Evolutionary conservation across 768 basidiomycete species (phyloP), one percentile per base, ranked within the genome.

Genomic region (Myochromella boudieri): DNA sequence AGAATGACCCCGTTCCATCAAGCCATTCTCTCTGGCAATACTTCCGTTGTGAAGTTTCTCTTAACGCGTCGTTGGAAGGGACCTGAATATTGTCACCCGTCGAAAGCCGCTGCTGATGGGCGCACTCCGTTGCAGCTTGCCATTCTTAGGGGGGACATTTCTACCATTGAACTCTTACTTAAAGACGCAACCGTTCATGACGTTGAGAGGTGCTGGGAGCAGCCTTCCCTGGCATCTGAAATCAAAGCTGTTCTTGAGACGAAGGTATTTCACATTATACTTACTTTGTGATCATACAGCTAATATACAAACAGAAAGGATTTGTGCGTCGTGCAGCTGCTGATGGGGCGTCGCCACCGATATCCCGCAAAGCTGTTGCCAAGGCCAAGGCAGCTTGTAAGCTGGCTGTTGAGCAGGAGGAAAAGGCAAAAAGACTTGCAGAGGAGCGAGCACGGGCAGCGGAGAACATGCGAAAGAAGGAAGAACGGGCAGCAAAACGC

Each of bases 141-240:
- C 11, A 62, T 72, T 47, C 55, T 57, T 17, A 62, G 67, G 42
- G 49, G 58, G 20, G 52, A 44, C 2, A 54, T 55, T 29, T 48
- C 59, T 18, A 63, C 66, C 27, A 59, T 69, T 12, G 55, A 65
- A 28, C 59, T 70, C 45, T 48, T 72, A 37, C 56, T 66, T 14
- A 69, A 68, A 44, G 60, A 72, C 49, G 70, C 69, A 7, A 68
- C 69, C 7, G 67, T 68, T 25, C 68, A 69, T 43, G 65, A 70
- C 34, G 69, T 69, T 18, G 62, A 67, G 44, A 55, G 60, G 29
- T 68, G 66, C 41, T 70, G 66, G 65, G 59, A 59, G 37, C 55
- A 54, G 20, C 43, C 44, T 27, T 40, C 48, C 15, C 43, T 52
- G 42, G 54, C 48, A 36, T 52, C 54, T 22, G 46, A 52, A 28